Conservation (phyloP, 2,329 filamentous ascomycete genomes). For the Phialemoniopsis sp. region DNA sequence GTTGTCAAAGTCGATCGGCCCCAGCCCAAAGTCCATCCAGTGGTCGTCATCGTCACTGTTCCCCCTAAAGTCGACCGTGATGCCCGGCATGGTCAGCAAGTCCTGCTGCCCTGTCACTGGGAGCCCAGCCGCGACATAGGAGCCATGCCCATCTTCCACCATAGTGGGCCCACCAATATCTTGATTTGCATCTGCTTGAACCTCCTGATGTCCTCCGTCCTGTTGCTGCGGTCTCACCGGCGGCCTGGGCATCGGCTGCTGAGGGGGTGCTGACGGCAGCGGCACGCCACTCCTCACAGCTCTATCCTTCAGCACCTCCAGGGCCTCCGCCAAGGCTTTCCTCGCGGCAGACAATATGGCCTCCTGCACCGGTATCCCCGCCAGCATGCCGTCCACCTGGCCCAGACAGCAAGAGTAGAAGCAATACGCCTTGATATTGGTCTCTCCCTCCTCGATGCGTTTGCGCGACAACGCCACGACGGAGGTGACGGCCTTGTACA, state of each 20-base stretch:
- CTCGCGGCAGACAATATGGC: not conserved
- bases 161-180: not conserved
- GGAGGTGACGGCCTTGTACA: constrained; percentile 7
- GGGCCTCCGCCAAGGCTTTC: not conserved
- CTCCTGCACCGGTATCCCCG: not conserved
- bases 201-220: not conserved
- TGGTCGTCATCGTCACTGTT: not conserved
- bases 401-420: constrained; percentile 9
- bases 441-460: constrained; percentile 13
- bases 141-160: not conserved
- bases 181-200: not conserved
- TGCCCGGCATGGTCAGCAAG: not conserved
- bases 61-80: not conserved
- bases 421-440: constrained; percentile 11
- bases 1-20: not conserved
- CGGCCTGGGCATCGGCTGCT: not conserved
- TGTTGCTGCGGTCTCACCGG: not conserved
- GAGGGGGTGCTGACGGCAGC: too few relatives aligned
- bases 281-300: too few relatives aligned
- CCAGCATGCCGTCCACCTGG: constrained; percentile 11
- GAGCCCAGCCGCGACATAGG: not conserved
- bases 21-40: constrained; percentile 2
- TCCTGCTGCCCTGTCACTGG: not conserved
- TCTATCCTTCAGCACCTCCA: not conserved
- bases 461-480: constrained; percentile 1